Base-by-base conservation (phyloP, 345 rosid genomes). In the Citrus maxima region DNA sequence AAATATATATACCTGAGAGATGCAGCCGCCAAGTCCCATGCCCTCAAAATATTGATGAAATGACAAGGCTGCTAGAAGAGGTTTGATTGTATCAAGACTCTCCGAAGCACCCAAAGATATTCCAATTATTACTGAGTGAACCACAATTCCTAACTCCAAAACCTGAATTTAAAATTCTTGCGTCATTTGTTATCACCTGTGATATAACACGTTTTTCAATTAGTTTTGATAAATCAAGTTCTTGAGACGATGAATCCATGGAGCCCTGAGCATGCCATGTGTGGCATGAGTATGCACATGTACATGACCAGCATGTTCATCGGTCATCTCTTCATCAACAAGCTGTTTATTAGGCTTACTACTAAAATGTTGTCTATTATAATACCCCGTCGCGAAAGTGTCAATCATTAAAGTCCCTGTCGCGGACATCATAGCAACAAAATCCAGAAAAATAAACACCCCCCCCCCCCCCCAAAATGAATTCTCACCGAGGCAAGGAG, bases 31-130 rank as follows among this genome's bases (percentile, higher is more conserved):
- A 12, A 91, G 95, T 34, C 95, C 95, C 87, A 90, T 88, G 42
- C 94, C 94, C 75, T 91, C 97, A 58, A 91, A 93, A 69, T 90
- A 90, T 78, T 93, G 97, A 70, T 93, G 95, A 78, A 93, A 91
- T 55, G 89, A 86, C 61, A 91, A 80, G 28, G 95, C 95, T 25
- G 82, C 89, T 70, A 93, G 56, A 40, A 91, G 87, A 67, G 95
- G 95, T 85, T 79, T 88, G 82, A 93, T 83, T 8, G 92, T 90
- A 5, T 85, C 83, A 18, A 82, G 60, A n/a, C 82, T 84, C 54
- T 77, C 74, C 4, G 93, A 87, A 37, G 93, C 89, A 37, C 97
- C 97, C 27, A 25, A 25, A 25, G 95, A 84, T 51, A 91, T 83
- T 42, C 93, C 97, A 51, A 93, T 91, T 0, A 93, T 86, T 59